Base-by-base conservation (phyloP, 1,284 basidiomycete genomes). In the Cutaneotrichosporon sp. region DNA sequence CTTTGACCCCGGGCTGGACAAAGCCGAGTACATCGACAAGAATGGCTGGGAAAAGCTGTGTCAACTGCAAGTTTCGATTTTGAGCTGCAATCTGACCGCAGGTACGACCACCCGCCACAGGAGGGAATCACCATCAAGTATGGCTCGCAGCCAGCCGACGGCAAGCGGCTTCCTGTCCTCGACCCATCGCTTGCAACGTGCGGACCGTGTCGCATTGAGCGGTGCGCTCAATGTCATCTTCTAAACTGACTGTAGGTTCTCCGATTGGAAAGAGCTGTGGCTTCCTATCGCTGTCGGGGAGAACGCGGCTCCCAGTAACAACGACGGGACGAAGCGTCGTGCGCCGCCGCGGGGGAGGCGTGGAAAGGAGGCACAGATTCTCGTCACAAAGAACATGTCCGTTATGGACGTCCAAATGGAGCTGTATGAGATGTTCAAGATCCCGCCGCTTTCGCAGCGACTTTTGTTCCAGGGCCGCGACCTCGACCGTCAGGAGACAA, bases 341-440 rank as follows among this genome's bases (percentile, higher is more conserved):
- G n/a, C 26, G 5, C 50, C 26, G n/a, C 38, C 49, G 32, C 55
- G 58, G 26, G 36, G 52, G n/a, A 31, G 4, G 13, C 38, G 36
- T 13, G 38, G 47, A 30, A 66, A 58, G 40, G 51, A 61, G 49
- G 42, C 51, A 38, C 47, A 56, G 46, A 13, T 75, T 16, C 14
- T 58, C 1, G 70, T 74, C 8, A 64, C 32, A 2, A 75, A 72
- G 61, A 11, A 16, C 1, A 75, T 70, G 10, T 69, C 72, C 0
- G 56, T 78, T 50, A 70, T 69, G 31, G 72, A 75, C 9, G 58
- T 80, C 62, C 76, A 75, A 58, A 51, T 73, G 0, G 60, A 69
- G 58, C 69, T 77, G 10, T 69, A 68, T 42, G 36, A 63, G 1
- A 21, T 52, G 22, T 63, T 61, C 16, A 65, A 66, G 14, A 52